Evolutionary conservation across 208 protist genomes (phyloP).

Genomic region (Trypanosoma caninum): DNA sequence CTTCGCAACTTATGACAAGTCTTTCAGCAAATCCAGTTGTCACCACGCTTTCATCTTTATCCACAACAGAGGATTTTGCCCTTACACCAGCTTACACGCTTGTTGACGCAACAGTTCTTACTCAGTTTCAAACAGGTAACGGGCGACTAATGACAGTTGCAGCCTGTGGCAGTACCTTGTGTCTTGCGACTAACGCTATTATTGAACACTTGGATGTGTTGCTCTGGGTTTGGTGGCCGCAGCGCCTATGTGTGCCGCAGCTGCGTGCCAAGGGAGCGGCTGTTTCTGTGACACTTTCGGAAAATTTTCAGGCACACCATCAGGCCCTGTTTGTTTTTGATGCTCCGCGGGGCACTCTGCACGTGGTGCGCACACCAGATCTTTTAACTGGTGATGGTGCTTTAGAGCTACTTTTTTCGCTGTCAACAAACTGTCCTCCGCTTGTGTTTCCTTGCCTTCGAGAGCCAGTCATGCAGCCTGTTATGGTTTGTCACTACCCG

Average conservation of each 20-base stretch:
- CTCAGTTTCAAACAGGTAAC: conserved; percentile 24
- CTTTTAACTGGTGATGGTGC: conserved; percentile 31
- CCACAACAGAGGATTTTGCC: neutral
- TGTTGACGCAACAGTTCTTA: conserved; percentile 19
- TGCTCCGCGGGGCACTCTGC: conserved; percentile 22
- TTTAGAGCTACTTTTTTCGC: conserved; percentile 46
- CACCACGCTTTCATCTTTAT: neutral
- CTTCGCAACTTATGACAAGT: neutral
- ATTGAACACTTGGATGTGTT: conserved; percentile 33
- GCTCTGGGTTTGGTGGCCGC: conserved; percentile 70
- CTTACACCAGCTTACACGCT: conserved; percentile 11
- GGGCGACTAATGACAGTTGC: conserved; percentile 18
- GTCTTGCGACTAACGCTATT: conserved; percentile 20
- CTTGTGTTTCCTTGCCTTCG: conserved; percentile 62
- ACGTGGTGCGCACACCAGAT: conserved; percentile 53
- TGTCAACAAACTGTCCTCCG: conserved; percentile 39
- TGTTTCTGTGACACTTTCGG: conserved; percentile 49
- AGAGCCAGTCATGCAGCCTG: conserved; percentile 37
- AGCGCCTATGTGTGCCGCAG: conserved; percentile 40
- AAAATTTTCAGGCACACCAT: conserved; percentile 16
- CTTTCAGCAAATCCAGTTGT: conserved; percentile 3
- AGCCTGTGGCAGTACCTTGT: conserved; percentile 14
- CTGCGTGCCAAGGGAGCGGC: conserved; percentile 37
- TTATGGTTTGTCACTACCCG: conserved; percentile 69
- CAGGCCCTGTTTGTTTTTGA: conserved; percentile 73